These are phyloP conservation scores for Xylaria arbuscula DNA, from an alignment of 2,329 filamentous ascomycete species.

Conservation along the genomic window DNA sequence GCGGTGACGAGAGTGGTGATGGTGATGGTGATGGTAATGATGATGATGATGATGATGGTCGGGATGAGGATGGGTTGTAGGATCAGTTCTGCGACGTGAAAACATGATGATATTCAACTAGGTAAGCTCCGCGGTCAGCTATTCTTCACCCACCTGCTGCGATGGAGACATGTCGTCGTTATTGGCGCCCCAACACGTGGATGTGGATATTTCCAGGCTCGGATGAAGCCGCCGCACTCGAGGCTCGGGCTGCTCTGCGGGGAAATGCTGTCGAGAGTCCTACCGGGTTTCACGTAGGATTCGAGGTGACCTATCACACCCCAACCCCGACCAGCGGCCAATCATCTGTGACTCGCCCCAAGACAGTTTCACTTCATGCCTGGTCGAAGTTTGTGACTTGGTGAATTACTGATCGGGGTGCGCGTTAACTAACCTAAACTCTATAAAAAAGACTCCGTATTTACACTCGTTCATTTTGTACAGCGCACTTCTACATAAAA, in stretches of 20 bases:
- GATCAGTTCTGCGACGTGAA: neutral
- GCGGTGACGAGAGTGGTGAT: neutral
- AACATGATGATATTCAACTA: neutral
- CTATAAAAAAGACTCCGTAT: no score
- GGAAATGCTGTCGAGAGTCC: constrained; percentile 9
- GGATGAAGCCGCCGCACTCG: neutral
- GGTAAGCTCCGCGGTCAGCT: neutral
- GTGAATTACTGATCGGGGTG: no score
- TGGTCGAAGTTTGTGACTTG: neutral
- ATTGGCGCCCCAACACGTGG: neutral
- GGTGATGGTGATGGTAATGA: neutral
- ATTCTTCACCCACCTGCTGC: neutral
- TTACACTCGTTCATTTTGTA: no score
- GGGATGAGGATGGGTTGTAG: neutral
- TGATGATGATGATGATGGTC: neutral
- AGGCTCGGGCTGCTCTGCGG: constrained; percentile 19
- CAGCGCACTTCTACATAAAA: no score
- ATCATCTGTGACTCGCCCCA: constrained; percentile 1
- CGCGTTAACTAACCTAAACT: no score
- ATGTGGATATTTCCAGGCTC: neutral
- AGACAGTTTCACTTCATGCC: neutral
- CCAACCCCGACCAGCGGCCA: neutral
- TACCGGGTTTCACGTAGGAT: constrained; percentile 16
- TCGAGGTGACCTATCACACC: constrained; percentile 14
- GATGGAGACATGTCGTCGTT: neutral